Evolutionary conservation across 164 flowering plant genomes (phyloP).

Genomic region (Kalanchoe fedtschenkoi): DNA sequence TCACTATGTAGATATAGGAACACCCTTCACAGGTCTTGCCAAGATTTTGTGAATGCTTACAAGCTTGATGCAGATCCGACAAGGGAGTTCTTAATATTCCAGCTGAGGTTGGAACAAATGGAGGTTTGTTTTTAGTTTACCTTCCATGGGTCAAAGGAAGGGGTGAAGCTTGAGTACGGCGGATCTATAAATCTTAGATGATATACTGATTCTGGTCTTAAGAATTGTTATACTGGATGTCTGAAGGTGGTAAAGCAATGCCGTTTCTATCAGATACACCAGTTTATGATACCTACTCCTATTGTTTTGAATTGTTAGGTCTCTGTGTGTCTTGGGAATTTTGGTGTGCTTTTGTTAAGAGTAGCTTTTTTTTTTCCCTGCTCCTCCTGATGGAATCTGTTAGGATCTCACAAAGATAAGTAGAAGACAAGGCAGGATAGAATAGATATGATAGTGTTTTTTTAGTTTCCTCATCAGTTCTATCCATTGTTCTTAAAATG

Average conservation of each 20-base stretch:
- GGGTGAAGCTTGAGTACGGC: conserved; percentile 13
- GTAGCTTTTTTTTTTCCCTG: not conserved
- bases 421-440: not conserved
- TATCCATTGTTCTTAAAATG: not conserved
- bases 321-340: not conserved
- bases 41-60: not conserved
- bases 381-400: not conserved
- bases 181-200: conserved; percentile 24
- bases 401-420: not conserved
- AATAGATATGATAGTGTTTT: not conserved
- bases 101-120: conserved; percentile 1
- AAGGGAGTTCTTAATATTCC: not conserved
- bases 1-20: not conserved
- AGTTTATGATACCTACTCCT: not conserved
- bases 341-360: not conserved
- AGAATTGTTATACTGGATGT: not conserved
- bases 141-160: conserved; percentile 4
- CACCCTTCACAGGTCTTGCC: not conserved
- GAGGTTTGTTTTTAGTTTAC: conserved; percentile 5
- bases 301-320: not conserved
- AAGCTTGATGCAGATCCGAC: not conserved
- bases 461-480: no score
- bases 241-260: not conserved
- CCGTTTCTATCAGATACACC: not conserved
- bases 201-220: not conserved